These are phyloP conservation scores for Psilocybe sp. DNA, from an alignment of 768 basidiomycete genomes.

Conservation along the genomic window DNA sequence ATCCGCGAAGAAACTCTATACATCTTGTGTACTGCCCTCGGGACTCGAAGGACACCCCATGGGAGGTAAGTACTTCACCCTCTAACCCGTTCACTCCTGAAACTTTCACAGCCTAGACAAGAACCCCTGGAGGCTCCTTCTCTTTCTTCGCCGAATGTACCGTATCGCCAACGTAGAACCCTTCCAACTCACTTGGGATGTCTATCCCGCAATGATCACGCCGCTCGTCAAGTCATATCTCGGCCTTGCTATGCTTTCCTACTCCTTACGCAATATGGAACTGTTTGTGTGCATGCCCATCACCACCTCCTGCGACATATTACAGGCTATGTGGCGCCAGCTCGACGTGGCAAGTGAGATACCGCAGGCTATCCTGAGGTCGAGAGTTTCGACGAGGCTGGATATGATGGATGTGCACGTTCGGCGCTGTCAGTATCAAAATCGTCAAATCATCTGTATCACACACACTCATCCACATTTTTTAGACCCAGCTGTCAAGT, in stretches of 20 bases:
- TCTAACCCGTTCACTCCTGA: not conserved
- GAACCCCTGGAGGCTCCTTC: slow-evolving; percentile 5
- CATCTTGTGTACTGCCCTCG: not conserved
- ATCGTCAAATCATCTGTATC: not conserved
- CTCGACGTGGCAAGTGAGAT: not conserved
- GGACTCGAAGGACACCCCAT: not conserved
- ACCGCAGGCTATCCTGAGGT: slow-evolving; percentile 1
- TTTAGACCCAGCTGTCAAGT: slow-evolving; percentile 1
- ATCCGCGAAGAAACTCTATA: too few relatives aligned
- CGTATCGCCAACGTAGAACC: slow-evolving; percentile 4
- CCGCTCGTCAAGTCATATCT: slow-evolving; percentile 4
- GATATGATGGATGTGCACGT: not conserved
- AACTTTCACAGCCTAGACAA: not conserved
- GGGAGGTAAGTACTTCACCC: slow-evolving; percentile 1
- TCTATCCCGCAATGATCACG: slow-evolving; percentile 3
- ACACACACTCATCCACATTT: too few relatives aligned
- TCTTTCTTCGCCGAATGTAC: slow-evolving; percentile 5
- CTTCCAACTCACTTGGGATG: not conserved
- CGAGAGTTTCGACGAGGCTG: not conserved
- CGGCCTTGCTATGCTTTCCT: not conserved
- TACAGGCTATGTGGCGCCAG: not conserved
- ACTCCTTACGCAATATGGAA: slow-evolving; percentile 1
- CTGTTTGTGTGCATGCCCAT: not conserved
- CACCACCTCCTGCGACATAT: not conserved
- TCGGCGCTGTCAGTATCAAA: not conserved